Base-by-base conservation (phyloP, 179 eudicot genomes). In the Spergularia azorica region DNA sequence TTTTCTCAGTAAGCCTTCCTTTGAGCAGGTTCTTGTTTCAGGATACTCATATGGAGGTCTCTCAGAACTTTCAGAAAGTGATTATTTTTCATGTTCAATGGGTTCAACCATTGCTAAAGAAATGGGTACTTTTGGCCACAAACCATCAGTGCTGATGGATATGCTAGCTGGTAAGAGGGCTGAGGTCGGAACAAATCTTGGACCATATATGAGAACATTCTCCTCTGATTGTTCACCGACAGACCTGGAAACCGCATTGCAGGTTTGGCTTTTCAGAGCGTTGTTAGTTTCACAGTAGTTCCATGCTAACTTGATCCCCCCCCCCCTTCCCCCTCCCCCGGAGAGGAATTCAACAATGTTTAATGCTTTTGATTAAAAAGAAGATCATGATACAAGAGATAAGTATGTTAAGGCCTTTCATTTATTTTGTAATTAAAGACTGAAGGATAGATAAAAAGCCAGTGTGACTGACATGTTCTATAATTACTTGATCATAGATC, bases 161-260 rank as follows among this genome's bases (percentile, higher is more conserved):
- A 91, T 93, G 93, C 93, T 93, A 82, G 98, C 97, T 88, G 98
- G 98, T 75, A 91, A 91, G 87, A 91, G 98, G 84, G 95, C 97
- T 80, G 97, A 91, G 82, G 95, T 93, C 76, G 92, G 91, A 68
- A 88, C 97, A 68, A 90, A 88, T 76, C 87, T 93, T 81, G 97
- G 97, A 82, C 85, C 97, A 73, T 93, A 93, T 64, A 85, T 90
- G 95, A 82, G 98, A 83, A 88, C 90, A 56, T 93, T 93, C 82
- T 93, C 88, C 64, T 91, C 95, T 81, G 97, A 93, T 71, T 93
- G 97, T 80, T 93, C 98, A 15, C 98, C 97, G 64, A 82, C 98
- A 82, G 98, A 93, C 85, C 81, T 93, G 82, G 98, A 93, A 86
- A 93, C 91, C 64, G 97, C 97, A 38, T 84, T 93, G 84, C 93